phyloP scores from a whole-genome alignment of 768 basidiomycete genomes.

The Pholiota molesta region DNA sequence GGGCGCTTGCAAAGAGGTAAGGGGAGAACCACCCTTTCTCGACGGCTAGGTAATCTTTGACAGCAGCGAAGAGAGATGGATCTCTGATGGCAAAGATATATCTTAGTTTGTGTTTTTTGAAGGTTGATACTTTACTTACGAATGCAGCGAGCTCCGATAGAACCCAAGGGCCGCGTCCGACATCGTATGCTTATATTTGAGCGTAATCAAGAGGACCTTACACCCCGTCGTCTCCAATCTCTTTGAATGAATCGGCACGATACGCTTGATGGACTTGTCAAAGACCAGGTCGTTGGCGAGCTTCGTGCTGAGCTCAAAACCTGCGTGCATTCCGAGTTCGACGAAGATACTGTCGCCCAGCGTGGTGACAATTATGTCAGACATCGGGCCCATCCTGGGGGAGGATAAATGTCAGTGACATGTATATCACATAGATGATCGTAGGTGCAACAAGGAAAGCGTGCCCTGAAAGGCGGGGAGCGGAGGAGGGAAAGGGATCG shows the following conservation, averaged over 20 bases:
- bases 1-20: conserved; percentile 63
- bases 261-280: conserved; percentile 46
- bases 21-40: conserved; percentile 75
- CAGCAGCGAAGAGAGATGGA: conserved; percentile 56
- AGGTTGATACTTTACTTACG: conserved; percentile 34
- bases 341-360: conserved; percentile 63
- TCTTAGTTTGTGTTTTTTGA: conserved; percentile 6
- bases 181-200: conserved; percentile 60
- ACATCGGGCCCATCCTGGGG: conserved; percentile 54
- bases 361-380: conserved; percentile 50
- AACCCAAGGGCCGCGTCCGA: conserved; percentile 64
- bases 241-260: conserved; percentile 55
- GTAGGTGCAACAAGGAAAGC: neutral
- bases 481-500: neutral
- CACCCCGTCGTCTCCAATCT: conserved; percentile 59
- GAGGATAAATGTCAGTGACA: neutral
- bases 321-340: conserved; percentile 55
- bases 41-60: conserved; percentile 63
- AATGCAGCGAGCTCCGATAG: conserved; percentile 61
- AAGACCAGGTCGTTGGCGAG: conserved; percentile 56
- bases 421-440: neutral
- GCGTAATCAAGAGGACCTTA: conserved; percentile 59
- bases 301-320: conserved; percentile 53
- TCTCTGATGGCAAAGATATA: conserved; percentile 38
- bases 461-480: neutral